Evolutionary conservation across 1,284 basidiomycete genomes (phyloP).

Genomic region (Cystobasidiaceae sp.): DNA sequence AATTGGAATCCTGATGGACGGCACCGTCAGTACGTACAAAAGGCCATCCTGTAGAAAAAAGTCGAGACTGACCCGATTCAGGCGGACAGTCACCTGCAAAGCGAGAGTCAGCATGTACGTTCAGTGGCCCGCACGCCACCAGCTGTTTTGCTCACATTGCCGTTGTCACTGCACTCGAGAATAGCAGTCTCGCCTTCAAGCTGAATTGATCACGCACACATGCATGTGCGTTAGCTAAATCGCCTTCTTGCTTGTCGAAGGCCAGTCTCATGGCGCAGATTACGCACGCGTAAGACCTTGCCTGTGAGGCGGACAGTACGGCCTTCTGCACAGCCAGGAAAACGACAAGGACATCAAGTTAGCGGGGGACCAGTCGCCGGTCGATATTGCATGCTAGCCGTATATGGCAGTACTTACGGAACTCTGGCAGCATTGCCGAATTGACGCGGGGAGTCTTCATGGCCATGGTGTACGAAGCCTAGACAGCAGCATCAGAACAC

Average conservation of each 20-base stretch:
- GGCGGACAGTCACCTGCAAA: conserved; percentile 26
- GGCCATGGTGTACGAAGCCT: conserved; percentile 1
- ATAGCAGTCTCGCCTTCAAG: conserved; percentile 32
- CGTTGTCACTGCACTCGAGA: conserved; percentile 31
- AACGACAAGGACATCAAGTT: not conserved
- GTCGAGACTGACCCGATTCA: conserved; percentile 23
- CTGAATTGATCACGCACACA: not conserved
- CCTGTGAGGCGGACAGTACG: conserved; percentile 20
- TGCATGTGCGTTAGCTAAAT: not conserved
- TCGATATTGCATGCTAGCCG: too few species aligned
- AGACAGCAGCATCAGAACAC: not conserved
- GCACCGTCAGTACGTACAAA: not conserved
- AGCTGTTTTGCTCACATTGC: not conserved
- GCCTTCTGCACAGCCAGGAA: not conserved
- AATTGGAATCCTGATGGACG: conserved; percentile 26
- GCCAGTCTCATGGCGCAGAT: not conserved
- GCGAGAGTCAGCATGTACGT: not conserved
- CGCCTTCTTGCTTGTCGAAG: not conserved
- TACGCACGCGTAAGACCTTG: conserved; percentile 17
- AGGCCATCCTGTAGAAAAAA: not conserved
- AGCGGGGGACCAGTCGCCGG: not conserved
- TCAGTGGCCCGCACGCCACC: not conserved
- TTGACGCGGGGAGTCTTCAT: conserved; percentile 28
- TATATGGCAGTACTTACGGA: too few species aligned
- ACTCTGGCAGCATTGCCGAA: conserved; percentile 26